Evolutionary conservation across 2,329 filamentous ascomycete genomes (phyloP).

Genomic region (Penicillium sp.): DNA sequence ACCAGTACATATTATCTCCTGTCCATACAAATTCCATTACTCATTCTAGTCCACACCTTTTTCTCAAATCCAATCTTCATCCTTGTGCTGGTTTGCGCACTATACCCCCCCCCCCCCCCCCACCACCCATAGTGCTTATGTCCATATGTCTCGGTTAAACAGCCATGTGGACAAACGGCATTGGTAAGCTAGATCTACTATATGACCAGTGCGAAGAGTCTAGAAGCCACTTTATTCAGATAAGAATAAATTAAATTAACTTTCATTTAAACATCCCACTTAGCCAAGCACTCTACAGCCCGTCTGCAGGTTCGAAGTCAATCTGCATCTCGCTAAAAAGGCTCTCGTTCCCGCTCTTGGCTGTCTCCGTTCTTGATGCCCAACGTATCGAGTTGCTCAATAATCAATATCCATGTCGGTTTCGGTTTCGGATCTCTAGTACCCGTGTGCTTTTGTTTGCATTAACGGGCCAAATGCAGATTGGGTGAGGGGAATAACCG

Average conservation of each 20-base stretch:
- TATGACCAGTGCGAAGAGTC: neutral
- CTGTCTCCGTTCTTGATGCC: constrained; percentile 3
- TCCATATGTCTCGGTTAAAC: neutral
- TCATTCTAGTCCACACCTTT: neutral
- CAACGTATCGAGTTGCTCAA: neutral
- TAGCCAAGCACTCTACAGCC: neutral
- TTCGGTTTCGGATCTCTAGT: neutral
- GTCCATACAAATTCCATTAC: constrained; percentile 14
- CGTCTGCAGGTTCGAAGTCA: neutral
- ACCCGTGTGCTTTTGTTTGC: neutral
- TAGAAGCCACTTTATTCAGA: neutral
- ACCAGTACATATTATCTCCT: constrained; percentile 21
- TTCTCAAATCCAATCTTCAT: neutral
- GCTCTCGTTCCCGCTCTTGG: neutral
- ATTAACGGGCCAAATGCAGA: neutral
- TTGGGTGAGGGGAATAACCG: neutral
- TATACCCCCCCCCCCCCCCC: too few species aligned
- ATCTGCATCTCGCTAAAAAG: neutral
- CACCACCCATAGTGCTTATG: neutral
- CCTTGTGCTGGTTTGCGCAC: neutral
- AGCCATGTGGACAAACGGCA: neutral
- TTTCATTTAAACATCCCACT: neutral
- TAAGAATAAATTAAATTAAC: neutral
- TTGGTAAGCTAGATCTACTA: neutral
- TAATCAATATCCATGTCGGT: neutral